phyloP scores from a whole-genome alignment of 2,329 filamentous ascomycete species.

The Phialocephala subalpina region DNA sequence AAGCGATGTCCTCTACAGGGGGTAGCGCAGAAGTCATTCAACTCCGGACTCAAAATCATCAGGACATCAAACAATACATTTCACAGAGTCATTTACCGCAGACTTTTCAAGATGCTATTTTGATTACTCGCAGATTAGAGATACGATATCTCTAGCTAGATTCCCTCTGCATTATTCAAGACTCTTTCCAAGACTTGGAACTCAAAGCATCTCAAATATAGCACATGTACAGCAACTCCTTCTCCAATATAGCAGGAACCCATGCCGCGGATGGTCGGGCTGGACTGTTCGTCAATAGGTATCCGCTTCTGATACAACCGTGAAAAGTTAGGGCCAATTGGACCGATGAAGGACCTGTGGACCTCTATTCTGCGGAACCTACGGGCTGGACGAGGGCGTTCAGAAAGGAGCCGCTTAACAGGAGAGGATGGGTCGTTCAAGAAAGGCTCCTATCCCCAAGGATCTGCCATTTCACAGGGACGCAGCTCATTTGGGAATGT shows the following conservation, averaged over 20 bases:
- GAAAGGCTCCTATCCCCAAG: not conserved
- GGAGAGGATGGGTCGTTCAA: not conserved
- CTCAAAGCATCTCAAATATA: not conserved
- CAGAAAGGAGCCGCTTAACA: not conserved
- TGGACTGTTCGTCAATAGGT: not conserved
- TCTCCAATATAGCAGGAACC: not conserved
- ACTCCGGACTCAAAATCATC: not conserved
- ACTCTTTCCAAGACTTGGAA: conserved; percentile 11
- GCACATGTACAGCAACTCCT: conserved; percentile 2
- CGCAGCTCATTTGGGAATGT: not conserved
- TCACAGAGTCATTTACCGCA: not conserved
- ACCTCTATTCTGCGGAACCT: not conserved
- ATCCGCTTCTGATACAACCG: not conserved
- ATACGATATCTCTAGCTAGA: conserved; percentile 26
- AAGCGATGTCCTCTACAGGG: not conserved
- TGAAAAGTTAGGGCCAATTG: not conserved
- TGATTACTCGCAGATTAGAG: not conserved
- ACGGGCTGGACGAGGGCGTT: not conserved
- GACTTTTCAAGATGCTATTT: not conserved
- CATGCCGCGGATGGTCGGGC: not conserved
- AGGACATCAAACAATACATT: not conserved
- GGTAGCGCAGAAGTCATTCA: not conserved
- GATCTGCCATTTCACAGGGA: not conserved
- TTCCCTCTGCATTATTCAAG: conserved; percentile 24
- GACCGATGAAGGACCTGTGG: not conserved